phyloP scores from a whole-genome alignment of 2,329 filamentous ascomycete species.

The Rugonectria rugulosa region DNA sequence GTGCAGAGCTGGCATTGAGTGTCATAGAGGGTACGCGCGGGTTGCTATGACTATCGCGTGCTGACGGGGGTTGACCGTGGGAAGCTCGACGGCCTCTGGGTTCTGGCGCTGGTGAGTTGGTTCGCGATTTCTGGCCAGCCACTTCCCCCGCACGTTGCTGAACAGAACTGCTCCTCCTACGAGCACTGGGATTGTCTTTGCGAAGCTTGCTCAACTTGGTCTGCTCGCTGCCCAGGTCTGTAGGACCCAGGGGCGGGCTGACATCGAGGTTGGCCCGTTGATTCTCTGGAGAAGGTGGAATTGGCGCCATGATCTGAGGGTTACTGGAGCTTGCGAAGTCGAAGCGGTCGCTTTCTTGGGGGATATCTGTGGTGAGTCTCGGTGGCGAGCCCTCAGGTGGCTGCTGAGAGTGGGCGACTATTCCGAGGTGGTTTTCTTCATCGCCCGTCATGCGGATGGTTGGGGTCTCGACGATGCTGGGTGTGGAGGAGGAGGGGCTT shows the following conservation, averaged over 20 bases:
- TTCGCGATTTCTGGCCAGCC: constrained; percentile 35
- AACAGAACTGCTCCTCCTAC: constrained; percentile 45
- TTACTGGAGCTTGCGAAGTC: constrained; percentile 32
- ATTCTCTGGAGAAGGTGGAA: constrained; percentile 40
- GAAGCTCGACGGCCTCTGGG: constrained; percentile 53
- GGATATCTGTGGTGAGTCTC: constrained; percentile 21
- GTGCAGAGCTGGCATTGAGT: constrained; percentile 38
- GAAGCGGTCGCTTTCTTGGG: constrained; percentile 26
- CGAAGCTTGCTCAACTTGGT: constrained; percentile 40
- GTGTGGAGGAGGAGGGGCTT: constrained; percentile 33
- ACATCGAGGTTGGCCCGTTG: constrained; percentile 34
- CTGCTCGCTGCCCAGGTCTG: constrained; percentile 27
- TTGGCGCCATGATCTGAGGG: constrained; percentile 41
- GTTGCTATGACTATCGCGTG: constrained; percentile 37
- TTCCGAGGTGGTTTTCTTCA: constrained; percentile 28
- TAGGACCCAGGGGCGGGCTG: constrained; percentile 19
- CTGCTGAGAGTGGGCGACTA: constrained; percentile 20
- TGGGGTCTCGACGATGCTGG: constrained; percentile 32
- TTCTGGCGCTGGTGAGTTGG: constrained; percentile 46
- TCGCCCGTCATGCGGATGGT: constrained; percentile 31
- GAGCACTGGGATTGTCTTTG: constrained; percentile 39
- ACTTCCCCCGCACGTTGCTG: constrained; percentile 33
- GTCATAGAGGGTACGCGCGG: constrained; percentile 44
- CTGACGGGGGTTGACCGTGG: constrained; percentile 53
- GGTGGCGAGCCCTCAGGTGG: constrained; percentile 25